Base-by-base conservation (phyloP, 1,284 basidiomycete genomes). In the Agroathelia rolfsii region DNA sequence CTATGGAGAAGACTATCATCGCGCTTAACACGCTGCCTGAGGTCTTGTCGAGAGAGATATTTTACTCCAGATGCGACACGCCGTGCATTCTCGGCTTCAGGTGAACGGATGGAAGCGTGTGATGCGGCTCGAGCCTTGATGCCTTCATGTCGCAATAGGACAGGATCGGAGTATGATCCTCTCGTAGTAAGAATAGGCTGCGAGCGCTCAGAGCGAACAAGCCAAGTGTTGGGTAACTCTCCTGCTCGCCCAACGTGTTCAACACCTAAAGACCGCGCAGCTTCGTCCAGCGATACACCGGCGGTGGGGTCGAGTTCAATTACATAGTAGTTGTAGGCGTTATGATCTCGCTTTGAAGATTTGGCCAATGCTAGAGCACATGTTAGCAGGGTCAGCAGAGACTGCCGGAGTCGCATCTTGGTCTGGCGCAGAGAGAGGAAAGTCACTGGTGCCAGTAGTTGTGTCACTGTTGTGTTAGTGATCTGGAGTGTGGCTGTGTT, bases 191-290 rank as follows among this genome's bases (percentile, higher is more conserved):
- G 47, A 38, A 38, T 51, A 49, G 55, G 58, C 35, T 49, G 61
- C 28, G 50, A 44, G 49, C 71, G 71, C 42, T 56, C 53, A 25
- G 67, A 62, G 10, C 87, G 72, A n/a, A 96, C 76, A 3, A 98
- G 68, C 83, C 85, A 98, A 55, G 85, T 71, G 37, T 90, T 68
- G 3, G 55, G 52, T 7, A 98, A 72, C 53, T 95, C 83, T 23
- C 94, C 94, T 9, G 82, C 81, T 41, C 72, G 78, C 49, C 94
- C 89, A 31, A 97, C 82, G 32, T 95, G 60, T 54, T 97, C 82
- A 7, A 88, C 80, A 14, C 79, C 80, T 6, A 97, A 69, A 2
- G 64, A 58, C 3, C 56, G 41, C 2, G 80, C 70, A 27, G 83
- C 63, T 32, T 77, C 68, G 28, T 56, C 56, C 41, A 81, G 59